These are phyloP conservation scores for Uronychia binucleata DNA, from an alignment of 73 alveolate genomes.

Conservation along the genomic window DNA sequence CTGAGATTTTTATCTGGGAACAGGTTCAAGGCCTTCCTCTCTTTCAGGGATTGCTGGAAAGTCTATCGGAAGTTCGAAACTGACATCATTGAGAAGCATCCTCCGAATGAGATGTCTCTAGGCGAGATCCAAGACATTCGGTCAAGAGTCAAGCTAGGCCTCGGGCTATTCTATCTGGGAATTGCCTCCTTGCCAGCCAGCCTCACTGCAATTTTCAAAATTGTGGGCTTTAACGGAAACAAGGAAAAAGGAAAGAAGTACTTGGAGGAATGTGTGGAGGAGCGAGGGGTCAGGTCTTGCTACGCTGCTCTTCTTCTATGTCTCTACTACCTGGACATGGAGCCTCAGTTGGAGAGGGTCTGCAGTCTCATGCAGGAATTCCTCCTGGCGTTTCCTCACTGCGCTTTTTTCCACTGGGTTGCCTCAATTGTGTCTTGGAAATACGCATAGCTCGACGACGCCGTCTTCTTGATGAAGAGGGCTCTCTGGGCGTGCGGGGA, in stretches of 20 bases:
- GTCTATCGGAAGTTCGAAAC: constrained; percentile 51
- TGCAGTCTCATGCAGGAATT: constrained; percentile 17
- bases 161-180: constrained; percentile 60
- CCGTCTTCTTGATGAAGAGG: constrained; percentile 45
- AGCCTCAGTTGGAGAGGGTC: constrained; percentile 56
- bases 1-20: constrained; percentile 52
- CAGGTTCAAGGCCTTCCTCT: constrained; percentile 58
- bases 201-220: constrained; percentile 37
- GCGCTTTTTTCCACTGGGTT: constrained; percentile 67
- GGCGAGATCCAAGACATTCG: constrained; percentile 16
- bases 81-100: not conserved
- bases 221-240: constrained; percentile 61
- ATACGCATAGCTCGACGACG: constrained; percentile 57
- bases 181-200: constrained; percentile 51
- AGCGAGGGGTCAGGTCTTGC: constrained; percentile 23
- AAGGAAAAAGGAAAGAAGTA: constrained; percentile 50
- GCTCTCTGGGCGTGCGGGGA: constrained; percentile 42
- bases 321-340: constrained; percentile 58
- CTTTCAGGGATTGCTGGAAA: constrained; percentile 55
- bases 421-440: constrained; percentile 65
- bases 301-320: constrained; percentile 55
- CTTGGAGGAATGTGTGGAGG: constrained; percentile 41
- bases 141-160: constrained; percentile 53
- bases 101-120: not conserved
- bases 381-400: constrained; percentile 50